Evolutionary conservation across 805 yeast species (phyloP), one percentile per base, ranked within the genome.

Genomic region (Wickerhamiella dianesei): DNA sequence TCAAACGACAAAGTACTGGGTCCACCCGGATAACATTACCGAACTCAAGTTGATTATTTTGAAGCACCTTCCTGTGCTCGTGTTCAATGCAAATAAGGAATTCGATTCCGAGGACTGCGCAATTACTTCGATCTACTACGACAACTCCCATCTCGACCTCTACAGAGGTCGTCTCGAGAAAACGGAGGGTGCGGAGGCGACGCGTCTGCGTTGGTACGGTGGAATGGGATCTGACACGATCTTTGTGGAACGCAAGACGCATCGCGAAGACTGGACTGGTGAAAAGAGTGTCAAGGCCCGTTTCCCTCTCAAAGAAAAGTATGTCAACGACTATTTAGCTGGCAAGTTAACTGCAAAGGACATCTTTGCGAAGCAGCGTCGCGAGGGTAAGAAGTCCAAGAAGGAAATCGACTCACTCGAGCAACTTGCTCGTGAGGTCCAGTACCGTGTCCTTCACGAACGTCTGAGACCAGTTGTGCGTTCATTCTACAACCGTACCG

Each of bases 221-320:
- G 96, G 96, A 47, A 92, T 92, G 98, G 73, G 75, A 46, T 74
- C 88, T 1, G 96, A 89, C 56, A 84, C 83, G 39, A 84, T 89
- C 47, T 92, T 92, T 53, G 95, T 89, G 43, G 99, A 92, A 68
- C 77, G 98, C 65, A 92, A 92, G 65, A 92, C 99, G 4, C 98
- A 92, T 63, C 77, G 98, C 65, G 98, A 92, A 66, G 99, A 92
- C 70, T 89, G 98, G 98, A 92, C 99, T 2, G 99, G 99, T 57
- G 98, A 92, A 65, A 89, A 89, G 67, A 85, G 96, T n/a, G 98
- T 92, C 54, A 92, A 92, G 67, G 97, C 97, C 3, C 76, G 98
- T 64, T 92, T 92, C 66, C 80, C 89, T 18, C 68, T 92, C 55
- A 92, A 88, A 64, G 98, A 92, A 64, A 85, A 82, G 63, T 75